Evolutionary conservation across 2,329 filamentous ascomycete genomes (phyloP).

Genomic region (Aureobasidium sp.): DNA sequence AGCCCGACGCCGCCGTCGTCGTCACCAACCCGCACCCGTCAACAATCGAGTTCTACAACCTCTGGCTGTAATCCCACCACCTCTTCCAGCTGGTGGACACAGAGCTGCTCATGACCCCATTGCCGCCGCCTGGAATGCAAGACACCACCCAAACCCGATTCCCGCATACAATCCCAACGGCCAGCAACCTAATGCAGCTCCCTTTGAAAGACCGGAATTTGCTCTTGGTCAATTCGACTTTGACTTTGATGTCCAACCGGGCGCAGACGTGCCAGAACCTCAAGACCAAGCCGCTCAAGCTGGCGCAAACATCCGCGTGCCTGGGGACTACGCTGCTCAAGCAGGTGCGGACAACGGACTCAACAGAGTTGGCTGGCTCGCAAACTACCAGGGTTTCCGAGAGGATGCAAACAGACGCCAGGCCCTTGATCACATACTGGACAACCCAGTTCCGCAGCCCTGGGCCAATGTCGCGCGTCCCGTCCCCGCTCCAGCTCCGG

Average conservation of each 20-base stretch:
- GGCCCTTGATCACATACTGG: not conserved
- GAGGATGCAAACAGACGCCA: not conserved
- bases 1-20: not conserved
- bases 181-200: not conserved
- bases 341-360: not conserved
- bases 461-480: not conserved
- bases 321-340: not conserved
- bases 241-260: not conserved
- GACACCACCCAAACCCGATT: not conserved
- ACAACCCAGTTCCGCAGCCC: not conserved
- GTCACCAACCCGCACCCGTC: not conserved
- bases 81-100: not conserved
- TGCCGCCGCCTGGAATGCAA: not conserved
- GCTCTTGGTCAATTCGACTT: not conserved
- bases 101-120: not conserved
- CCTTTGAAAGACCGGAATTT: not conserved
- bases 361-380: too few species aligned
- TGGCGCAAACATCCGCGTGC: too few species aligned
- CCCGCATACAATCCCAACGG: not conserved
- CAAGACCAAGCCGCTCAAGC: too few species aligned
- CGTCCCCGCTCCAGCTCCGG: not conserved
- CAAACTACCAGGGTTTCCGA: not conserved
- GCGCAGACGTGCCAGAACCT: too few species aligned
- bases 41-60: not conserved
- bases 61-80: not conserved